Evolutionary conservation across 2,329 filamentous ascomycete species (phyloP), one percentile per base, ranked within the genome.

Genomic region (Fusarium globosum): DNA sequence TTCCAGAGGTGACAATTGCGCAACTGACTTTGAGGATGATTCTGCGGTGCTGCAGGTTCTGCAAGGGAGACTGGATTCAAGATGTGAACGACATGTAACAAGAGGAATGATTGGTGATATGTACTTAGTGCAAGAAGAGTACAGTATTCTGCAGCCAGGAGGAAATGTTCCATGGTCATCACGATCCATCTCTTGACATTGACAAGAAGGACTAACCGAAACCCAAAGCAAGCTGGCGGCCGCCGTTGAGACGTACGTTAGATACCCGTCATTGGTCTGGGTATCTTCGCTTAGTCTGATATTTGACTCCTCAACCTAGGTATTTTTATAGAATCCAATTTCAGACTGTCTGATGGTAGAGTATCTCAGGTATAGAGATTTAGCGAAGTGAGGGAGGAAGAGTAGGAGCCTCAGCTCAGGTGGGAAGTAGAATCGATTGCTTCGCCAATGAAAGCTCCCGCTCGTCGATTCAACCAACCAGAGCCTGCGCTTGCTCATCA

Each of bases 91-190:
- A 18, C 42, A n/a, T 41, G 36, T 20, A 41, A 41, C n/a, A 39
- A 42, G 56, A 20, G 20, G n/a, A n/a, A 36, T 42, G 15, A 57
- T 36, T 61, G 30, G 49, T 36, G 49, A 23, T 57, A 39, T 63
- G 53, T 35, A 33, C 4, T 6, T 33, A 16, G 42, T 60, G 53
- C 16, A 46, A 35, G 36, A 28, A 43, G 26, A 53, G 23, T 15
- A 48, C n/a, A n/a, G 14, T 33, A 13, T 45, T 26, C 55, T 61
- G 35, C 23, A 52, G 26, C 36, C 15, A 23, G 55, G 39, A 36
- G 62, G 23, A 48, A 42, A 61, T 38, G 28, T 35, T 53, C 63
- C 63, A 42, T 30, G 41, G 18, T n/a, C 35, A 60, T 63, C 18
- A 62, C 52, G 26, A 45, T 56, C 26, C 28, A 42, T 26, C 26